A percentile compares a stretch with the other conserved stretches of the same genome.
These are phyloP conservation scores for Wallacemonas sp. DNA, from an alignment of 208 protist species.

Conservation along the genomic window DNA sequence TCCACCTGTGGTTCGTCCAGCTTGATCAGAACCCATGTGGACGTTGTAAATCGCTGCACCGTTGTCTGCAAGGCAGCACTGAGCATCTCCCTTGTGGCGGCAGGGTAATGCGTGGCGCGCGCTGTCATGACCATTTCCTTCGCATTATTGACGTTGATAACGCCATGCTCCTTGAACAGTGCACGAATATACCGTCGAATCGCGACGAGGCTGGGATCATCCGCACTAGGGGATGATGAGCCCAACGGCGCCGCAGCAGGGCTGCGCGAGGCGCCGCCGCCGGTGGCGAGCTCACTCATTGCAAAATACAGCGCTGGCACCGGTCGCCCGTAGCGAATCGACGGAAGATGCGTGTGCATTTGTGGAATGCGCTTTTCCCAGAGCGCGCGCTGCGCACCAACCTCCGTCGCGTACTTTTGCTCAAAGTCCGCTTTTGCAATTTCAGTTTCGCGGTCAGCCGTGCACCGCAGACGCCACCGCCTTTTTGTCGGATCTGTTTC, in stretches of 20 bases:
- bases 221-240: constrained; percentile 18
- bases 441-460: constrained; percentile 23
- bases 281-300: neutral
- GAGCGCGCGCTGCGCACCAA: constrained; percentile 46
- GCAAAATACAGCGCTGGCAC: constrained; percentile 41
- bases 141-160: constrained; percentile 80
- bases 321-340: constrained; percentile 38
- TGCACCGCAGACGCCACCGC: constrained; percentile 68
- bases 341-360: constrained; percentile 45
- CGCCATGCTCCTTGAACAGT: constrained; percentile 80
- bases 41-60: constrained; percentile 75
- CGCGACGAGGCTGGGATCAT: constrained; percentile 49
- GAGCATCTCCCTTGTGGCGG: constrained; percentile 80
- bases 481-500: constrained; percentile 53
- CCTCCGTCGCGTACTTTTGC: constrained; percentile 39
- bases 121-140: constrained; percentile 80
- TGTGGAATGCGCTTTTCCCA: constrained; percentile 44
- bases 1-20: constrained; percentile 72
- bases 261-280: constrained; percentile 7
- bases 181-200: constrained; percentile 66
- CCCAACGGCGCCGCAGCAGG: constrained; percentile 5
- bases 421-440: constrained; percentile 32
- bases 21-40: constrained; percentile 79
- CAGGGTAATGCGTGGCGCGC: constrained; percentile 61
- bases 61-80: constrained; percentile 60